Conservation (phyloP, 768 basidiomycete genomes). For the Mrakia frigida region DNA sequence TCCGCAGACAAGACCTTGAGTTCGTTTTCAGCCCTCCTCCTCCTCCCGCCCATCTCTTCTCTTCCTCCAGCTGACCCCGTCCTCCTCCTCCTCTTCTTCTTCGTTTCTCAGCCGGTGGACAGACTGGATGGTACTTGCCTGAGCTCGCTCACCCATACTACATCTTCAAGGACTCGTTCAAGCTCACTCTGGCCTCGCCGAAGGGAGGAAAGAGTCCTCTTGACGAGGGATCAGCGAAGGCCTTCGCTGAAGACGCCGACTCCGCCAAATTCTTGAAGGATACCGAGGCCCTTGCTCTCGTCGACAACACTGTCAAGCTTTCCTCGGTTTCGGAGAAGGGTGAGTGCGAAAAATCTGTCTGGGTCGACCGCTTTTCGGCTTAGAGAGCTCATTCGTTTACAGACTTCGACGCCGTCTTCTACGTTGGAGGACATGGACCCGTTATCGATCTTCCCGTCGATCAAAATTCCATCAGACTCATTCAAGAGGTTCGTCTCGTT, state of each 20-base stretch:
- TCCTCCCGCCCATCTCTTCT: not conserved
- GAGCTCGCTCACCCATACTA: conserved; percentile 65
- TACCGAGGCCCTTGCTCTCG: conserved; percentile 73
- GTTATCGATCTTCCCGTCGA: conserved; percentile 64
- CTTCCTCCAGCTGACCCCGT: not conserved
- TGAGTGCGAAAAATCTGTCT: no score
- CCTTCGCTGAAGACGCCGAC: conserved; percentile 58
- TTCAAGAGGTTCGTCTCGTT: conserved; percentile 45
- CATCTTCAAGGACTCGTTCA: conserved; percentile 50
- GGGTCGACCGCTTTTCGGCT: no score
- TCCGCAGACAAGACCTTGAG: conserved; percentile 57
- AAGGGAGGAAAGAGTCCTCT: conserved; percentile 65
- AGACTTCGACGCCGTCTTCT: conserved; percentile 70
- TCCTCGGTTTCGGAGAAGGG: conserved; percentile 63
- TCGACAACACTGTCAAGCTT: conserved; percentile 85
- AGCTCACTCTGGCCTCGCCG: conserved; percentile 55
- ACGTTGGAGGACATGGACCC: conserved; percentile 70
- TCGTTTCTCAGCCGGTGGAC: not conserved
- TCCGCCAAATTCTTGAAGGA: conserved; percentile 69
- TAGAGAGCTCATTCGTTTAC: no score
- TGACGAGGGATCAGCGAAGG: conserved; percentile 51
- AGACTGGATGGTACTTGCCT: conserved; percentile 12
- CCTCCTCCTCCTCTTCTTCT: not conserved
- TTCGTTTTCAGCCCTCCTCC: conserved; percentile 13
- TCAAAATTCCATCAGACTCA: conserved; percentile 55